Conservation (phyloP, 345 rosid species). For the Euphorbia tirucalli region DNA sequence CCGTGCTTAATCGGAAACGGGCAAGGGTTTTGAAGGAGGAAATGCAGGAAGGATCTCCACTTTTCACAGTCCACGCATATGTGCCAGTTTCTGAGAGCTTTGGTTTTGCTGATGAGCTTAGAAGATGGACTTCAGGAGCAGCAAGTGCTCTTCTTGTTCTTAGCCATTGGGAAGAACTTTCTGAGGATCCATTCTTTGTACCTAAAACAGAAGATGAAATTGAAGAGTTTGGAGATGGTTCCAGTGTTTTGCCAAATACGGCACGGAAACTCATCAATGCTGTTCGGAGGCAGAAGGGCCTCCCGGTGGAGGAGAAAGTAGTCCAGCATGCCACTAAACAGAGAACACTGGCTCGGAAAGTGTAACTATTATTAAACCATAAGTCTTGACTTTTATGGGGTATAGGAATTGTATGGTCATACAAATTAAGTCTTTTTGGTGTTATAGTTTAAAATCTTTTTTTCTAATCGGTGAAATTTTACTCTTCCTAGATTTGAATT, state of each 20-base stretch:
- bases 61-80: constrained; percentile 75
- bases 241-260: constrained; percentile 78
- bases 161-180: constrained; percentile 85
- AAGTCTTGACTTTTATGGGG: neutral
- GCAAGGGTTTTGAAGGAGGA: constrained; percentile 86
- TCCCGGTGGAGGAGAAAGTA: constrained; percentile 83
- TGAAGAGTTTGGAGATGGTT: constrained; percentile 88
- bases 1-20: constrained; percentile 71
- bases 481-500: neutral
- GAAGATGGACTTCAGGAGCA: constrained; percentile 83
- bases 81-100: constrained; percentile 86
- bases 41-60: constrained; percentile 85
- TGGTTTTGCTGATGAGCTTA: constrained; percentile 83
- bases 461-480: neutral
- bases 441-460: too few species aligned
- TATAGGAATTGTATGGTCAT: neutral
- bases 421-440: neutral
- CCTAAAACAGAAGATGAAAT: constrained; percentile 86
- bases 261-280: constrained; percentile 81
- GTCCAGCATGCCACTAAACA: constrained; percentile 86
- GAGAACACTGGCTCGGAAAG: constrained; percentile 80
- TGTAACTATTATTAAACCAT: constrained; percentile 18
- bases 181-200: constrained; percentile 87
- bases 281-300: constrained; percentile 73
- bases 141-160: constrained; percentile 84